These are phyloP conservation scores for Musa troglodytarum DNA, from an alignment of 176 grass and related monocot genomes.

Conservation along the genomic window DNA sequence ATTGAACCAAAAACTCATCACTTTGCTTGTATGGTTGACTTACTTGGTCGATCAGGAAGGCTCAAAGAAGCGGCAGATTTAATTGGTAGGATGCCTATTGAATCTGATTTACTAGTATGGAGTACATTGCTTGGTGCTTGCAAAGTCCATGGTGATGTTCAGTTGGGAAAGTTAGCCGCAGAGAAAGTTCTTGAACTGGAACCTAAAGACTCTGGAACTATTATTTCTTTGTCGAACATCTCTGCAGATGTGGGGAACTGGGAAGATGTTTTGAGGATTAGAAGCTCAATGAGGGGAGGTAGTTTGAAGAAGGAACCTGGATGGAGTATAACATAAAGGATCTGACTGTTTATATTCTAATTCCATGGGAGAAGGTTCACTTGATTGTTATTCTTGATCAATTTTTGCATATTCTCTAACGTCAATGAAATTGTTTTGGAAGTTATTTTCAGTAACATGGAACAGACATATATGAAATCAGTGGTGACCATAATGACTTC, in stretches of 20 bases:
- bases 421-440: neutral
- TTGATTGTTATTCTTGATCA: neutral
- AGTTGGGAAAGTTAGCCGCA: conserved; percentile 49
- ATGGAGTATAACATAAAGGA: conserved; percentile 47
- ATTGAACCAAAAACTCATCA: conserved; percentile 43
- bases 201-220: conserved; percentile 35
- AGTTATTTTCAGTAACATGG: conserved; percentile 2
- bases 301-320: conserved; percentile 47
- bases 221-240: conserved; percentile 51
- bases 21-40: conserved; percentile 68
- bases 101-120: conserved; percentile 59
- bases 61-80: conserved; percentile 51
- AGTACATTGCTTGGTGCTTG: conserved; percentile 71
- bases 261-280: conserved; percentile 53
- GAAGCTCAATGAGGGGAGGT: conserved; percentile 42
- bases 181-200: conserved; percentile 37
- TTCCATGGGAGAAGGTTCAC: neutral
- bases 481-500: too few relatives aligned
- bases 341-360: neutral
- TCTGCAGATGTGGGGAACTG: conserved; percentile 53
- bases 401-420: neutral
- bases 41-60: conserved; percentile 59
- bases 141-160: conserved; percentile 48
- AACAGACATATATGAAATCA: too few relatives aligned
- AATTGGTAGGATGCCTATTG: conserved; percentile 47